These are phyloP conservation scores for Saccharomycopsis schoenii DNA, from an alignment of 805 yeast species.

Conservation along the genomic window DNA sequence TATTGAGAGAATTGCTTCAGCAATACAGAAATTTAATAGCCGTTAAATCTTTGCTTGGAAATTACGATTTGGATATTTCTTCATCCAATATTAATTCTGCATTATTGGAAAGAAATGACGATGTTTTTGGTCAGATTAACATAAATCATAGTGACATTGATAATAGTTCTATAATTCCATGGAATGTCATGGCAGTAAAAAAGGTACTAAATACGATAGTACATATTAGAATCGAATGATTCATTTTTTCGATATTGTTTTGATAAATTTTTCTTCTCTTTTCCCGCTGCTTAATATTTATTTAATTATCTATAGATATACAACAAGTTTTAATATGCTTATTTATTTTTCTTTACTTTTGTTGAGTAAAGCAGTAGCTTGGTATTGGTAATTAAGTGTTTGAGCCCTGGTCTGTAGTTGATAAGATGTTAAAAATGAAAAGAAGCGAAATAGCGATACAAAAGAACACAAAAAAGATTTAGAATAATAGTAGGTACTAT, in stretches of 20 bases:
- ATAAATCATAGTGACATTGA: not conserved
- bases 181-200: slow-evolving; percentile 64
- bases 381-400: too few species aligned
- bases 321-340: too few species aligned
- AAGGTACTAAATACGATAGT: slow-evolving; percentile 49
- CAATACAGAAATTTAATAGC: slow-evolving; percentile 54
- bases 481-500: too few species aligned
- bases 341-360: not conserved
- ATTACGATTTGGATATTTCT: slow-evolving; percentile 26
- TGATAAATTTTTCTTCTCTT: not conserved
- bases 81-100: not conserved
- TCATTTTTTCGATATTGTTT: not conserved
- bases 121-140: not conserved
- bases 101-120: not conserved
- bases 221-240: slow-evolving; percentile 38
- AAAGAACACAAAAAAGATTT: not conserved
- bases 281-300: too few species aligned
- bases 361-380: too few species aligned
- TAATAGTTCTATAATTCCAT: slow-evolving; percentile 43
- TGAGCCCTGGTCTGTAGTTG: not conserved
- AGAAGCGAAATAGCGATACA: not conserved
- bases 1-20: slow-evolving; percentile 44
- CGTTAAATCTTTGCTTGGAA: slow-evolving; percentile 25
- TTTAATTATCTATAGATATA: too few species aligned
- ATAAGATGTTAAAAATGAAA: not conserved